phyloP scores from a whole-genome alignment of 2,329 filamentous ascomycete species.

The Phoma sp. region DNA sequence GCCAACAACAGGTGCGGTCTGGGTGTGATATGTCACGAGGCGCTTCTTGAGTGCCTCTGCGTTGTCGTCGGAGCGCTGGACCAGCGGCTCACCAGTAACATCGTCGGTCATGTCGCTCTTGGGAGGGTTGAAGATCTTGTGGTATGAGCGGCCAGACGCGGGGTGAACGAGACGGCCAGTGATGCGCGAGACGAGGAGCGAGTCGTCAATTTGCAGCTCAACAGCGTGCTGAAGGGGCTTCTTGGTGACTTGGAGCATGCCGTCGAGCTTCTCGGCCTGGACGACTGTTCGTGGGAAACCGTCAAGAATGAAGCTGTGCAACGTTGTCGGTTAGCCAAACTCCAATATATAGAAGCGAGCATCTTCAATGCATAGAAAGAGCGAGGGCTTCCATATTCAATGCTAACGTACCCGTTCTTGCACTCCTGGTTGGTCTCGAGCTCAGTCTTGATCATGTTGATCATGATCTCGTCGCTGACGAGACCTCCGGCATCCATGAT shows the following conservation, averaged over 20 bases:
- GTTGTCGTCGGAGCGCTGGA: constrained; percentile 97
- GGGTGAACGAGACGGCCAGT: constrained; percentile 96
- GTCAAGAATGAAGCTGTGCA: constrained; percentile 90
- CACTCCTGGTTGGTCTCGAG: constrained; percentile 93
- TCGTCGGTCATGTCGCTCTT: constrained; percentile 95
- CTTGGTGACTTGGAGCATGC: constrained; percentile 80
- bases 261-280: constrained; percentile 92
- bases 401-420: constrained; percentile 78
- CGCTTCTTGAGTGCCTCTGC: constrained; percentile 95
- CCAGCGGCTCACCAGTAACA: constrained; percentile 92
- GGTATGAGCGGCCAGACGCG: constrained; percentile 94
- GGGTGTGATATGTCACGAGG: constrained; percentile 88
- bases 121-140: constrained; percentile 98
- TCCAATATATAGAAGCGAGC: too few species aligned
- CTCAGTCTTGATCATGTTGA: constrained; percentile 99
- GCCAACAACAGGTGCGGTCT: constrained; percentile 89
- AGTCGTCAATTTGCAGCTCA: constrained; percentile 96
- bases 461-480: constrained; percentile 98
- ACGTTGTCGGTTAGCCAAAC: background rate
- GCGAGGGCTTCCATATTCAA: background rate
- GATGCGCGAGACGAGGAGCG: constrained; percentile 91
- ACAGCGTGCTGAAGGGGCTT: constrained; percentile 93
- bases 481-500: constrained; percentile 99
- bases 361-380: background rate
- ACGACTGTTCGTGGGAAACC: constrained; percentile 97